Evolutionary conservation across 1,139 yeast genomes (phyloP).

Genomic region (Suhomyces chickasaworum): DNA sequence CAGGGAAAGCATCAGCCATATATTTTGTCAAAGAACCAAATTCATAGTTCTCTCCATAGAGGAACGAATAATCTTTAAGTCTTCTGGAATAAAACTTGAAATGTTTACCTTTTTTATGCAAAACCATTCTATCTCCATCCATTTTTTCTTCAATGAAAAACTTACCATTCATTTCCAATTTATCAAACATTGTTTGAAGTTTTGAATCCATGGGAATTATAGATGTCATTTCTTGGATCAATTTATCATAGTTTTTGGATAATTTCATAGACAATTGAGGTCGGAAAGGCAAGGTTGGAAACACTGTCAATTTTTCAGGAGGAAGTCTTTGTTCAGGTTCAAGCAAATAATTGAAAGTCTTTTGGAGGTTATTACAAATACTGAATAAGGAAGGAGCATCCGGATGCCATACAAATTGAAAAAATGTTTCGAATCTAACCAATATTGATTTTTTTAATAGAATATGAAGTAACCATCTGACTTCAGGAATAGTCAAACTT

Average conservation of each 20-base stretch:
- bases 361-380: conserved; percentile 66
- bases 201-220: conserved; percentile 25
- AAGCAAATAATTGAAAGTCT: conserved; percentile 59
- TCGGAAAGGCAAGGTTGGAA: conserved; percentile 57
- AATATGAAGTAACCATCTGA: conserved; percentile 70
- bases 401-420: conserved; percentile 76
- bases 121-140: conserved; percentile 87
- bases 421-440: conserved; percentile 60
- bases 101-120: conserved; percentile 56
- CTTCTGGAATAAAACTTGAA: conserved; percentile 69
- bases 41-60: conserved; percentile 67
- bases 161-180: conserved; percentile 27
- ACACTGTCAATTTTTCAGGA: conserved; percentile 47
- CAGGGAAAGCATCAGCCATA: conserved; percentile 46
- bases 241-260: conserved; percentile 46
- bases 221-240: conserved; percentile 46
- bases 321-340: conserved; percentile 51
- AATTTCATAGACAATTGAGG: conserved; percentile 72
- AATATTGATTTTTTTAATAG: conserved; percentile 61
- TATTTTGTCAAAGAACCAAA: conserved; percentile 66
- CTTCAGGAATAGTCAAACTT: conserved; percentile 62
- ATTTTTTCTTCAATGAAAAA: conserved; percentile 87
- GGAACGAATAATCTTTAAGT: conserved; percentile 69
- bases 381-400: conserved; percentile 68
- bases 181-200: conserved; percentile 21